Conservation (phyloP, 2,329 filamentous ascomycete species). For the Fragosphaeria purpurea region DNA sequence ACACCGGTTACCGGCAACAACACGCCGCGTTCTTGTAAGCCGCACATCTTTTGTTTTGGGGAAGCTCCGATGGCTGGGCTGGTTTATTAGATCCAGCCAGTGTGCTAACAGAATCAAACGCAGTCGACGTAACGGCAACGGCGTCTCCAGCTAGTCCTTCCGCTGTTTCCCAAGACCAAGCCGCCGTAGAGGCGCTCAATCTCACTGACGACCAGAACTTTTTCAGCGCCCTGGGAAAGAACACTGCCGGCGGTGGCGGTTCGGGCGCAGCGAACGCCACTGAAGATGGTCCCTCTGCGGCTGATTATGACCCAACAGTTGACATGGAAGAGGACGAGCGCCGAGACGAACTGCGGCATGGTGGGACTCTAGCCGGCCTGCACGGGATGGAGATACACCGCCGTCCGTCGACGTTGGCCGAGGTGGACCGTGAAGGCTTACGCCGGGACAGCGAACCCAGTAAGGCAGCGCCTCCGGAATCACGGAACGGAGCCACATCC, state of each 20-base stretch:
- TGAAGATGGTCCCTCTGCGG: constrained; percentile 75
- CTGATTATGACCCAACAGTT: constrained; percentile 80
- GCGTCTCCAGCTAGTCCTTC: constrained; percentile 30
- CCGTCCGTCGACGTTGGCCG: no score
- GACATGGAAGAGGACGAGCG: constrained; percentile 80
- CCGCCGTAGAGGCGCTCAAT: constrained; percentile 47
- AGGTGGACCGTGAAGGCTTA: no score
- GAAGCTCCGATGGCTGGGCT: no score
- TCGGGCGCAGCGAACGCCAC: constrained; percentile 18
- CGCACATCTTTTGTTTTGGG: not conserved
- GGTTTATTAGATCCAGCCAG: no score
- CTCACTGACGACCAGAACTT: constrained; percentile 58
- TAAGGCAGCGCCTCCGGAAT: constrained; percentile 17
- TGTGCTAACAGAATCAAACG: no score
- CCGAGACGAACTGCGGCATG: constrained; percentile 55
- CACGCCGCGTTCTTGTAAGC: constrained; percentile 40
- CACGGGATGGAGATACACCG: constrained; percentile 23
- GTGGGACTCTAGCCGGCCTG: constrained; percentile 34
- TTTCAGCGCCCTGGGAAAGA: constrained; percentile 47
- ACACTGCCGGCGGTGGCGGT: constrained; percentile 14
- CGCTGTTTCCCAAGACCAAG: constrained; percentile 29
- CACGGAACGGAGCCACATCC: not conserved
- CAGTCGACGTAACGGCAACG: constrained; percentile 3
- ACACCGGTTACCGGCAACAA: constrained; percentile 29
- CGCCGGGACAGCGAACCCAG: no score